Evolutionary conservation across 352 stramenopile species (phyloP).

Genomic region (Pythium dissotocum): DNA sequence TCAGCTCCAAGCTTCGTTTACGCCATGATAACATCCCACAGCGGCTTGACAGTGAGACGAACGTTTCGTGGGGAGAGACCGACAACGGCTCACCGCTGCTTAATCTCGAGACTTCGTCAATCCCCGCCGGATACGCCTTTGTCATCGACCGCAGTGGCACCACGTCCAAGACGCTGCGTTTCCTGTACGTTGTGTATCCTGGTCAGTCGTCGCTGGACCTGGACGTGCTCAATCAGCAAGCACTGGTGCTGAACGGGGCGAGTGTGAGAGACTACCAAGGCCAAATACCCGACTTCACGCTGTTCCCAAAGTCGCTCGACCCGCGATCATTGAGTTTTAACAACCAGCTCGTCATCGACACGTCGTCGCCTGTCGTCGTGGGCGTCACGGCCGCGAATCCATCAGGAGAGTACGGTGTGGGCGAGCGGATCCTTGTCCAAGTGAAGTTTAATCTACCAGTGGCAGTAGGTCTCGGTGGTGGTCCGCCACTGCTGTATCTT

Average conservation of each 20-base stretch:
- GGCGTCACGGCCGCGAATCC: conserved; percentile 46
- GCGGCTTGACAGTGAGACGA: neutral
- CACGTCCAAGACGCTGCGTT: conserved; percentile 39
- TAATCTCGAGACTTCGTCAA: conserved; percentile 41
- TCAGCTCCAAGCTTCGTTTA: conserved; percentile 64
- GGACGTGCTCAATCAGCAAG: conserved; percentile 43
- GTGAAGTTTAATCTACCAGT: conserved; percentile 58
- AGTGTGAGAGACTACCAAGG: conserved; percentile 41
- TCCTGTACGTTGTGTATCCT: conserved; percentile 52
- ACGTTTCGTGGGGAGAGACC: conserved; percentile 41
- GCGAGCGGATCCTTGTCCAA: conserved; percentile 46
- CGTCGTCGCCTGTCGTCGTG: conserved; percentile 36
- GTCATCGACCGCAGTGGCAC: conserved; percentile 54
- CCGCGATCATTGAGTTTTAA: conserved; percentile 57
- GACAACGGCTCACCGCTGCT: conserved; percentile 42
- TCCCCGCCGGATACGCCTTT: conserved; percentile 41
- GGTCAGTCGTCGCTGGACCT: conserved; percentile 38
- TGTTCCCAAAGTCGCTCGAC: conserved; percentile 47
- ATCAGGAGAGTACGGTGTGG: conserved; percentile 66
- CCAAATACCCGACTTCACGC: conserved; percentile 49
- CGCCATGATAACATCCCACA: conserved; percentile 39
- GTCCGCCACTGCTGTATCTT: conserved; percentile 38
- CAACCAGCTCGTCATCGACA: conserved; percentile 61
- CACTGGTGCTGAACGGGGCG: conserved; percentile 49
- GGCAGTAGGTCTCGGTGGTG: conserved; percentile 25